A percentile compares a stretch with the other conserved stretches of the same genome.
Evolutionary conservation across 331 rosid genomes (phyloP).

Genomic region (Malus hybrid): DNA sequence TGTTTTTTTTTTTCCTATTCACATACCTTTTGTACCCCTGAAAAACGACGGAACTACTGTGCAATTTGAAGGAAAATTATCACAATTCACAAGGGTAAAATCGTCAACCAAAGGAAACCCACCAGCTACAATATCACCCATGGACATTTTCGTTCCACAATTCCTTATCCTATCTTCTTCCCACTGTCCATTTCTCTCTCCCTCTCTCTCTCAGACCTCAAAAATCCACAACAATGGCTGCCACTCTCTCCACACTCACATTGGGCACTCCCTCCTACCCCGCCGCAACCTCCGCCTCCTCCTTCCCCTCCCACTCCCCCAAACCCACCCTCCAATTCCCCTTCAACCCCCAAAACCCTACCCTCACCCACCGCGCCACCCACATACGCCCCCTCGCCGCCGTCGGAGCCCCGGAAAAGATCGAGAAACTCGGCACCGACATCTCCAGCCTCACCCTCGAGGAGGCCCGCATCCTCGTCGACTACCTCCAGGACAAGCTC

Average conservation of each 20-base stretch:
- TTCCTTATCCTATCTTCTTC: slow-evolving; percentile 27
- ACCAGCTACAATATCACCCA: not conserved
- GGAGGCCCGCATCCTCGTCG: too few species aligned
- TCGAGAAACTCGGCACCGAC: too few species aligned
- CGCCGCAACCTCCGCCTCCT: slow-evolving; percentile 3
- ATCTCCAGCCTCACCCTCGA: too few species aligned
- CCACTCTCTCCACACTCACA: slow-evolving; percentile 47
- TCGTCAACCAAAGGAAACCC: not conserved
- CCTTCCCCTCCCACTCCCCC: slow-evolving; percentile 21
- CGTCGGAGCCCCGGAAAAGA: too few species aligned
- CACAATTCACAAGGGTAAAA: not conserved
- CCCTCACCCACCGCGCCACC: too few species aligned
- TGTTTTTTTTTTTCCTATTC: too few species aligned
- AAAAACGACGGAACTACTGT: rapidly evolving
- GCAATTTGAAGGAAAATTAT: not conserved
- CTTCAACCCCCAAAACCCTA: not conserved
- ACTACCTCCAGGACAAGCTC: slow-evolving; percentile 29
- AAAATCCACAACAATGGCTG: slow-evolving; percentile 29
- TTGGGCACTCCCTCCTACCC: slow-evolving; percentile 29
- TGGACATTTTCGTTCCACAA: not conserved
- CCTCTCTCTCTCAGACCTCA: not conserved
- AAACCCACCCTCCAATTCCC: slow-evolving; percentile 44
- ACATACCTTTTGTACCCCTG: not conserved
- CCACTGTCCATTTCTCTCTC: not conserved
- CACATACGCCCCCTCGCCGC: too few species aligned